Base-by-base conservation (phyloP, 306 rosid species). In the Dicorynia guianensis region DNA sequence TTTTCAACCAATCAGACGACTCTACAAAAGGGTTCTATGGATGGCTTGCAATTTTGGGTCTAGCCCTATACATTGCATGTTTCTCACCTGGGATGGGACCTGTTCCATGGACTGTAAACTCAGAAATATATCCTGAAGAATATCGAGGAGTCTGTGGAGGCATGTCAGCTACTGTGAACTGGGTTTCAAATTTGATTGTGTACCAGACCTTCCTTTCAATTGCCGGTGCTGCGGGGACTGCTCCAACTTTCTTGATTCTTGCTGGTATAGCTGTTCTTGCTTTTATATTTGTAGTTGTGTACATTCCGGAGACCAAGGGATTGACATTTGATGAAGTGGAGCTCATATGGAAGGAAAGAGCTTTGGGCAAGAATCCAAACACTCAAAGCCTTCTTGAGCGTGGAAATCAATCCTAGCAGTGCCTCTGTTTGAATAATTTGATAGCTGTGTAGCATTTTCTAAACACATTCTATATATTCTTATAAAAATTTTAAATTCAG, bases 71-170 rank as follows among this genome's bases (percentile, higher is more conserved):
- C 69, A 91, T 93, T 53, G 84, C 82, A 35, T 91, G 79, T 85
- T 93, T 93, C 82, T 53, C 98, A 0, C 98, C 98, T 2, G 98
- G 98, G 75, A 93, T 93, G 97, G 98, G 98, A 13, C 92, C 98
- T 4, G 98, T 93, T 44, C 98, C 98, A 0, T 93, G 98, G 98
- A 85, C 98, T 2, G 84, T 93, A 30, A 93, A 88, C 84, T 93
- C 98, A 0, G 98, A 93, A 90, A 89, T 93, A 72, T 93, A 93
- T 78, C 98, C 98, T 0, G 98, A 93, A 81, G 88, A 91, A 50
- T 93, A 89, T 59, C 83, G 98, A 40, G 98, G 98, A 34, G 47
- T 89, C 19, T 93, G 96, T 12, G 97, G 98, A 42, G 98, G 98
- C 42, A 91, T 91, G 97, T 80, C 98, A 0, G 98, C 98, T 50